These are phyloP conservation scores for Ceratocystis lukuohia DNA, from an alignment of 2,329 filamentous ascomycete species.

Conservation along the genomic window DNA sequence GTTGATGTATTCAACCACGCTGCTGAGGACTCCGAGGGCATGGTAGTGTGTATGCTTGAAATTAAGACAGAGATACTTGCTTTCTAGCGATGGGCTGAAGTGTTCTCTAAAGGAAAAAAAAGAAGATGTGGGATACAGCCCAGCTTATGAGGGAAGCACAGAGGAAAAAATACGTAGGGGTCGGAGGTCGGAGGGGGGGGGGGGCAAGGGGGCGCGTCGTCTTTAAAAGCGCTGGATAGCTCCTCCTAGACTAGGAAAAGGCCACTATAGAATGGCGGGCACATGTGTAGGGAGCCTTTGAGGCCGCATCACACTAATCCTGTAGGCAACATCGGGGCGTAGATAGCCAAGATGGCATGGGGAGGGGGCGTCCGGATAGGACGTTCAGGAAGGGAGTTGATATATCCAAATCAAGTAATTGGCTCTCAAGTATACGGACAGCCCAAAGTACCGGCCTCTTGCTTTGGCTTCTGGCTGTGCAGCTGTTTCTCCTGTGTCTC, in stretches of 20 bases:
- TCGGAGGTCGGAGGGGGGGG: too few species aligned
- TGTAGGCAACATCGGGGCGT: not conserved
- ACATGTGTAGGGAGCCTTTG: not conserved
- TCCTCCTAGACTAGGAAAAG: not conserved
- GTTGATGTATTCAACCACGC: constrained; percentile 15
- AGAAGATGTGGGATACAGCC: not conserved
- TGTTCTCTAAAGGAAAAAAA: not conserved
- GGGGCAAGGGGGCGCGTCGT: not conserved
- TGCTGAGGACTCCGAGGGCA: constrained; percentile 16
- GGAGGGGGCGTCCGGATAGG: not conserved
- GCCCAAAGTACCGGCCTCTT: not conserved
- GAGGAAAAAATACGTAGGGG: not conserved
- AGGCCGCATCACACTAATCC: not conserved
- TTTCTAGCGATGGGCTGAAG: not conserved
- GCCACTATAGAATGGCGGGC: not conserved
- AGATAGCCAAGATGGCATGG: not conserved
- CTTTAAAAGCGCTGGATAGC: not conserved
- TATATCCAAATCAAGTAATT: not conserved
- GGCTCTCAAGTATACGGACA: not conserved
- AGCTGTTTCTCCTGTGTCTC: not conserved
- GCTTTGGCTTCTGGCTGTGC: not conserved
- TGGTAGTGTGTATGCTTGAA: not conserved
- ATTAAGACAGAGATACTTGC: not conserved
- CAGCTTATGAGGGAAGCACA: not conserved
- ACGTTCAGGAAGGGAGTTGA: not conserved